Base-by-base conservation (phyloP, 345 rosid species). In the Lepidium africanum region DNA sequence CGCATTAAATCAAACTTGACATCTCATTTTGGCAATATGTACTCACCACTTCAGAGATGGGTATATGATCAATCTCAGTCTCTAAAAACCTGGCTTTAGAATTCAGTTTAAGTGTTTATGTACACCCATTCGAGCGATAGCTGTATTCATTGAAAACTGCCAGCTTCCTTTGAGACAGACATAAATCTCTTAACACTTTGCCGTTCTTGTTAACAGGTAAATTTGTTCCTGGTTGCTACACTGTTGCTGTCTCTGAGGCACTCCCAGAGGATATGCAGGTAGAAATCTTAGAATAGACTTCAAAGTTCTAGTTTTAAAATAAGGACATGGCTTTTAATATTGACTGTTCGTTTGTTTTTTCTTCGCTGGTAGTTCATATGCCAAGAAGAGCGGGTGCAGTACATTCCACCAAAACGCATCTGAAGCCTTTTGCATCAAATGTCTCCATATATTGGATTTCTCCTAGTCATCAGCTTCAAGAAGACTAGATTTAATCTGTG, bases 201-300 rank as follows among this genome's bases (percentile, higher is more conserved):
- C 9, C 27, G 15, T 23, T 53, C 6, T 17, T 72, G 45, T 33
- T 65, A 9, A 17, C 85, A 90, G 94, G 88, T 70, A 90, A 79
- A 77, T 87, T 86, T 75, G 92, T 77, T 59, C 94, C 94, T 67
- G 94, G 94, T 58, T 87, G 90, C 67, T 90, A 90, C 61, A 85
- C 97, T 27, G 91, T 90, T 72, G 88, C 92, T 47, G 94, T 90
- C 69, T 87, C 92, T 8, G 94, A 86, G 80, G 82, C 88, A 54
- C 86, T 90, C 37, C 79, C 94, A 10, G 94, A 90, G 69, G 97
- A 90, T 43, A 72, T 90, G 81, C 92, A 87, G 94, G 94, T 90
- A 39, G 47, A 58, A 39, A 21, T 19, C 19, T 39, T 10, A 3
- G 11, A 39, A 58, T 1, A 23, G 35, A 23, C 40, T 32, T 56